Percentiles rank a stretch among this genome's conserved stretches.
These are phyloP conservation scores for Verticillium zaregamsianum DNA, from an alignment of 2,329 filamentous ascomycete species.

Conservation along the genomic window DNA sequence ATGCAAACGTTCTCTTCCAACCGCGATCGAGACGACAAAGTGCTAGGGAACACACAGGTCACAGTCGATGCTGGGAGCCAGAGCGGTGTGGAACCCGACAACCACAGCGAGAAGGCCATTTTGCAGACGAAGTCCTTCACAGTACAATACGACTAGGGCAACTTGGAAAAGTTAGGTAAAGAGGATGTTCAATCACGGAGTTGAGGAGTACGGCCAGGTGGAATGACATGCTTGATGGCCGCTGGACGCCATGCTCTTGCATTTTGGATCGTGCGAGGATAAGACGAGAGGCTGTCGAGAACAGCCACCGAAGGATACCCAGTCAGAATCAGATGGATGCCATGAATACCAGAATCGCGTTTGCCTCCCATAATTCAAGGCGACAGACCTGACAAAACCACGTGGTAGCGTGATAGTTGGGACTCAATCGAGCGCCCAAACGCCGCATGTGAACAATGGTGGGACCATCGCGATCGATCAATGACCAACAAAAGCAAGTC, in stretches of 20 bases:
- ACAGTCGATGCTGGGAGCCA: constrained; percentile 7
- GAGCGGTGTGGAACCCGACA: constrained; percentile 10
- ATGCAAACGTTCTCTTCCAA: constrained; percentile 2
- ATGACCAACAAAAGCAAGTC: background rate
- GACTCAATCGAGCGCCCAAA: no score
- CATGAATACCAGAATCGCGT: no score
- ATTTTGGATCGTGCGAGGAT: background rate
- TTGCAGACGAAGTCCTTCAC: constrained; percentile 19
- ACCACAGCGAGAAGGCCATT: constrained; percentile 20
- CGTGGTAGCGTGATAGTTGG: no score
- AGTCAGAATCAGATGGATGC: background rate
- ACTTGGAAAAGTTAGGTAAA: background rate
- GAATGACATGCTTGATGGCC: background rate
- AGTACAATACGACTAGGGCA: constrained; percentile 10
- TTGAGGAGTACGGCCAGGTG: background rate
- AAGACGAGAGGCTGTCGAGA: no score
- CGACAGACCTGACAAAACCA: no score
- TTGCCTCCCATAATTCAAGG: no score
- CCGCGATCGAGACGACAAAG: background rate
- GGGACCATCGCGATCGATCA: background rate
- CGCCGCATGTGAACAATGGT: background rate
- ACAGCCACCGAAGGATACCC: background rate
- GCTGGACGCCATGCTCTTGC: background rate
- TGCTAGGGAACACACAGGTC: background rate
- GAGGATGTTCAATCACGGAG: background rate